phyloP scores from a whole-genome alignment of 2,329 filamentous ascomycete species.

The Myriosclerotinia scirpicola region DNA sequence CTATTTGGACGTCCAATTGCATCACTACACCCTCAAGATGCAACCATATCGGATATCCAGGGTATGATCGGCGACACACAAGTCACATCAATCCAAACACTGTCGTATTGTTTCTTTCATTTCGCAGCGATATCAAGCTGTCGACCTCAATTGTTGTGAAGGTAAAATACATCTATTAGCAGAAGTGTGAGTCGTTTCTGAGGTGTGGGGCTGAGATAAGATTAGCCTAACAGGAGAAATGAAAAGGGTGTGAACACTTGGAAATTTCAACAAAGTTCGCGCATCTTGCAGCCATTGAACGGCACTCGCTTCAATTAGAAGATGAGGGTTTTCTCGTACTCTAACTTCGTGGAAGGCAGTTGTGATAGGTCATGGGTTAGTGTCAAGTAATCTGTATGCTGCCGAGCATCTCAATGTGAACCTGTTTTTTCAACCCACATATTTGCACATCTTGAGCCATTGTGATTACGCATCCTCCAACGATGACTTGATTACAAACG shows the following conservation, averaged over 20 bases:
- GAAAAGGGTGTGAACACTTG: conserved; percentile 14
- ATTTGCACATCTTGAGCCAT: neutral
- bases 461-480: neutral
- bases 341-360: neutral
- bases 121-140: neutral
- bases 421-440: neutral
- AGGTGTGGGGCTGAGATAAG: conserved; percentile 22
- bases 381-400: neutral
- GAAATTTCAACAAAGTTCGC: neutral
- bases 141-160: neutral
- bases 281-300: neutral
- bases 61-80: neutral
- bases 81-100: neutral
- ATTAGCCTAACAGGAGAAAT: conserved; percentile 15
- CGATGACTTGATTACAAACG: neutral
- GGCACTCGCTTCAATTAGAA: neutral
- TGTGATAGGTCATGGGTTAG: neutral
- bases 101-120: neutral
- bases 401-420: neutral
- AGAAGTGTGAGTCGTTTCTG: neutral
- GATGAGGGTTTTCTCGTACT: neutral
- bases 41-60: neutral
- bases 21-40: neutral
- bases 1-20: neutral
- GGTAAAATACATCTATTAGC: neutral